phyloP scores from a whole-genome alignment of 1,284 basidiomycete genomes.

The Termitomyces sp. region DNA sequence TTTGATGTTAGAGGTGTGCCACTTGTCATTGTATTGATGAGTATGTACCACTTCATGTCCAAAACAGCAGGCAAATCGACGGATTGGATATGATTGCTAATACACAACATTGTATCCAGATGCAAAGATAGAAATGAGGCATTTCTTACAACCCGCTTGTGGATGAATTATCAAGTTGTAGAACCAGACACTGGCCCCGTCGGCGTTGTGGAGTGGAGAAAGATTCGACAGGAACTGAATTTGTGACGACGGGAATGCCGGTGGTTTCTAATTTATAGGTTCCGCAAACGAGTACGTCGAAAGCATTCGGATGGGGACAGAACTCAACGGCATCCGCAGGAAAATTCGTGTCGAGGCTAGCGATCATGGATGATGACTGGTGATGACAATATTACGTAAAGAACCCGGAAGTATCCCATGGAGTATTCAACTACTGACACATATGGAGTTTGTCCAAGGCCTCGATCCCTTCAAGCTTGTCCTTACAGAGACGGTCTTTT shows the following conservation, averaged over 20 bases:
- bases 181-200: slow-evolving; percentile 67
- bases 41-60: slow-evolving; percentile 86
- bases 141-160: slow-evolving; percentile 16
- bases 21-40: neutral
- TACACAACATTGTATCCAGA: neutral
- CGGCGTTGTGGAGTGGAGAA: slow-evolving; percentile 33
- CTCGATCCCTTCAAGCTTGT: slow-evolving; percentile 69
- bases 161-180: slow-evolving; percentile 36
- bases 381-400: neutral
- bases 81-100: slow-evolving; percentile 61
- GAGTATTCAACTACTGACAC: neutral
- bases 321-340: slow-evolving; percentile 92
- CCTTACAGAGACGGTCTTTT: slow-evolving; percentile 51
- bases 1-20: neutral
- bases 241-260: neutral
- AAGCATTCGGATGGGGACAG: slow-evolving; percentile 61
- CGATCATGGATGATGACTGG: slow-evolving; percentile 10
- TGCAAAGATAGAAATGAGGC: neutral
- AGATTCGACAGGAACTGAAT: slow-evolving; percentile 13
- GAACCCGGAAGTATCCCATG: neutral
- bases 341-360: slow-evolving; percentile 66
- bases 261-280: slow-evolving; percentile 77
- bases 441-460: slow-evolving; percentile 66
- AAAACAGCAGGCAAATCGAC: slow-evolving; percentile 77
- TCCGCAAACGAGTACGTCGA: slow-evolving; percentile 77